These are phyloP conservation scores for Colletotrichum liriopes DNA, from an alignment of 2,329 filamentous ascomycete species.

Conservation along the genomic window DNA sequence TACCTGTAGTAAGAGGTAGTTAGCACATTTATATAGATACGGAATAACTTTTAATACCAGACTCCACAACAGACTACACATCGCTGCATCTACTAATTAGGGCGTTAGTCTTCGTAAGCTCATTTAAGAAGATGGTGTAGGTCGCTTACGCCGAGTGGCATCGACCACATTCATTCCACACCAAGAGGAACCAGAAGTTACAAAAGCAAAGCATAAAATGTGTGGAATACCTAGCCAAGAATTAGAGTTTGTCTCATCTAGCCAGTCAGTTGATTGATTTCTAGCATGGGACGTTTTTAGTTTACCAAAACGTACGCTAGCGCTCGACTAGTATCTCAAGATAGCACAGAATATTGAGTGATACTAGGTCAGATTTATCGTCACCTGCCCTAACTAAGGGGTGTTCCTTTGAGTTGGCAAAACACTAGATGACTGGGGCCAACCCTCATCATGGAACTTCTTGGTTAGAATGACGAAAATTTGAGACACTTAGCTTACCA, in stretches of 20 bases:
- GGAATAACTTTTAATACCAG: background rate
- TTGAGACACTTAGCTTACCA: background rate
- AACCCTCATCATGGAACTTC: background rate
- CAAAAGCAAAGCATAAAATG: background rate
- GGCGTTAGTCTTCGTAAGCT: background rate
- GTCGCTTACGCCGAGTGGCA: background rate
- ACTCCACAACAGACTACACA: background rate
- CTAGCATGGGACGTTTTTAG: too few relatives aligned
- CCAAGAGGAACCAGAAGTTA: background rate
- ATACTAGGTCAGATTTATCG: background rate
- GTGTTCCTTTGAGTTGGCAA: background rate
- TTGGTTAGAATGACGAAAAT: background rate
- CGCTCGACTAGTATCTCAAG: background rate
- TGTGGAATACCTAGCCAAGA: background rate
- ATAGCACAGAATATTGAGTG: background rate
- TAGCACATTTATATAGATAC: background rate
- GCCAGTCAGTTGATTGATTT: background rate
- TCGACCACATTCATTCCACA: background rate
- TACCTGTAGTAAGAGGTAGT: background rate
- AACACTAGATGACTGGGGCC: background rate
- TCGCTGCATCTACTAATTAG: background rate
- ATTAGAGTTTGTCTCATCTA: background rate
- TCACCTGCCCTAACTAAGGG: background rate
- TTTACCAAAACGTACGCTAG: background rate
- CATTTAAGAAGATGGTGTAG: background rate